Evolutionary conservation across 345 rosid species (phyloP).

Genomic region (Carallia pectinifolia): DNA sequence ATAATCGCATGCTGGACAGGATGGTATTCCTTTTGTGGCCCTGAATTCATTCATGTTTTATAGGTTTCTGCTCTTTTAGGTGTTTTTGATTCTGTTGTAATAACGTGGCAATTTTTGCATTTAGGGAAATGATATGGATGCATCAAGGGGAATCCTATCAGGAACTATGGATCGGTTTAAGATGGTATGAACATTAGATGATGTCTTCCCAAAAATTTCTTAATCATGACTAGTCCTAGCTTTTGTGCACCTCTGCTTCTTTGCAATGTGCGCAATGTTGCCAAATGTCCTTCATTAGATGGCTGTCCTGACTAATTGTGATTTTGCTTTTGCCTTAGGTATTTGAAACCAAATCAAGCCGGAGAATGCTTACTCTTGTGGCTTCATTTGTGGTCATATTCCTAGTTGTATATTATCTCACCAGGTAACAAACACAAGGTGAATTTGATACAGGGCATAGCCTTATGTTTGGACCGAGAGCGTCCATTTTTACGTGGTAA

Average conservation of each 20-base stretch:
- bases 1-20: constrained; percentile 81
- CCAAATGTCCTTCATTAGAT: neutral
- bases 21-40: constrained; percentile 48
- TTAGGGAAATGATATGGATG: constrained; percentile 95
- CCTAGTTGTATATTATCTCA: constrained; percentile 77
- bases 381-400: constrained; percentile 83
- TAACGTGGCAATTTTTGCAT: constrained; percentile 10
- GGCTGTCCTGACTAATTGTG: constrained; percentile 8
- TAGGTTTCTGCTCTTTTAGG: too few relatives aligned
- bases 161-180: constrained; percentile 97
- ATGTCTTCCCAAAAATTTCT: too few relatives aligned
- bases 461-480: constrained; percentile 20
- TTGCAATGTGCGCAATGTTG: neutral
- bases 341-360: constrained; percentile 90
- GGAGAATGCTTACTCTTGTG: constrained; percentile 82
- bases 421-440: constrained; percentile 43
- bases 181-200: constrained; percentile 47
- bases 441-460: constrained; percentile 14
- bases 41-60: neutral
- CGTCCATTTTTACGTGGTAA: constrained; percentile 11
- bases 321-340: constrained; percentile 43
- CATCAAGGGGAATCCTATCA: constrained; percentile 82
- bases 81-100: constrained; percentile 13
- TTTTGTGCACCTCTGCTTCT: too few relatives aligned
- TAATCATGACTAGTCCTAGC: too few relatives aligned